Percentiles rank a stretch among this genome's conserved stretches.
Evolutionary conservation across 1,284 basidiomycete species (phyloP).

Genomic region (Inonotus obliquus): DNA sequence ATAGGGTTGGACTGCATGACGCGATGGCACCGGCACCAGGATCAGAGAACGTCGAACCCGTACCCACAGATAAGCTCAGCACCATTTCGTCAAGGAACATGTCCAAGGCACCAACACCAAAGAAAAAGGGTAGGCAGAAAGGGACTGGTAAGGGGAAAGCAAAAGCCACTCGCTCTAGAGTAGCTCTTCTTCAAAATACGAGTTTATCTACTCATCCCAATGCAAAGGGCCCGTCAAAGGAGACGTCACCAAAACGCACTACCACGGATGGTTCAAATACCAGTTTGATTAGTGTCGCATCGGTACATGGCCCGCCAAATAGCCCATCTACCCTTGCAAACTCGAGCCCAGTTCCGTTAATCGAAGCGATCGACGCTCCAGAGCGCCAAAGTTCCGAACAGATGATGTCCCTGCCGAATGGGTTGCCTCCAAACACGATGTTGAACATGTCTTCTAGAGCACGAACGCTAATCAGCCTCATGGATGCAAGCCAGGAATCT

Average conservation of each 20-base stretch:
- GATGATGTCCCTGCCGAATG: neutral
- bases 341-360: neutral
- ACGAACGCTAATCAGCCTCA: neutral
- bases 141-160: neutral
- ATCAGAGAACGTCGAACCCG: neutral
- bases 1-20: neutral
- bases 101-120: slow-evolving; percentile 2
- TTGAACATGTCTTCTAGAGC: neutral
- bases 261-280: neutral
- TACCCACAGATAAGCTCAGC: neutral
- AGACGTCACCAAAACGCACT: neutral
- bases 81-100: neutral
- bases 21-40: neutral
- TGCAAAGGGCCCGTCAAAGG: neutral
- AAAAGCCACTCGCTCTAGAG: neutral
- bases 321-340: neutral
- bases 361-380: neutral
- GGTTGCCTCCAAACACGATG: neutral
- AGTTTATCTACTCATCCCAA: neutral
- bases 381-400: neutral
- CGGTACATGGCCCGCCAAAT: slow-evolving; percentile 7
- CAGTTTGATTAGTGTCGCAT: neutral
- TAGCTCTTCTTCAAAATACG: neutral
- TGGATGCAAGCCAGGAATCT: neutral
- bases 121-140: neutral